Percentiles rank a stretch among this genome's conserved stretches.
phyloP scores from a whole-genome alignment of 768 basidiomycete species.

The Lactifluus piperatus region DNA sequence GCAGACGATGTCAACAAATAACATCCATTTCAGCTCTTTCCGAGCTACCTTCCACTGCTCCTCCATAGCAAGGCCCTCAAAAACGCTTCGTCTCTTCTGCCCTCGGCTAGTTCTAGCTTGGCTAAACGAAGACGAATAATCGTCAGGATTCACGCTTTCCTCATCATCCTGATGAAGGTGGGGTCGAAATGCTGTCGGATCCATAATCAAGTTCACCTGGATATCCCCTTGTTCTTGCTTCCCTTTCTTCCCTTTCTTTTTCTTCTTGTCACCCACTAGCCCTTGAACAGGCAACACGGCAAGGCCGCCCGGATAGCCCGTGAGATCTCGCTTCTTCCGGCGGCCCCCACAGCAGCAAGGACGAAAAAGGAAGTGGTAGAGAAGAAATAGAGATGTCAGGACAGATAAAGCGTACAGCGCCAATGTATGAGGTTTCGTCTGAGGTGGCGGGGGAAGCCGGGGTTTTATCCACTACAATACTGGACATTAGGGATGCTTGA shows the following conservation, averaged over 20 bases:
- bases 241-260: slow-evolving; percentile 32
- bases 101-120: slow-evolving; percentile 29
- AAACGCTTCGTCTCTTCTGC: slow-evolving; percentile 39
- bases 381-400: slow-evolving; percentile 40
- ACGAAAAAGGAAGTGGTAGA: slow-evolving; percentile 49
- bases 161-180: slow-evolving; percentile 25
- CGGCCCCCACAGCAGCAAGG: slow-evolving; percentile 45
- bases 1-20: slow-evolving; percentile 40
- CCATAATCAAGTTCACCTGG: slow-evolving; percentile 68
- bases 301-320: slow-evolving; percentile 33
- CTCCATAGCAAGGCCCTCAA: slow-evolving; percentile 56
- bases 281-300: slow-evolving; percentile 59
- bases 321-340: slow-evolving; percentile 23
- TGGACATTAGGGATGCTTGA: neutral
- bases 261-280: slow-evolving; percentile 37
- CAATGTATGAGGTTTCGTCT: slow-evolving; percentile 45
- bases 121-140: slow-evolving; percentile 26
- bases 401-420: slow-evolving; percentile 50
- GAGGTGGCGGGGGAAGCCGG: slow-evolving; percentile 41
- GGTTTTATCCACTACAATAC: slow-evolving; percentile 46
- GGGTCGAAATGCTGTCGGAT: slow-evolving; percentile 46
- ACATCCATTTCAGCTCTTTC: slow-evolving; percentile 42
- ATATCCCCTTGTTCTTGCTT: slow-evolving; percentile 36
- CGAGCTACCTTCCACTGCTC: slow-evolving; percentile 52
- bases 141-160: slow-evolving; percentile 33